Evolutionary conservation across 164 flowering plant genomes (phyloP).

Genomic region (Umbilicus rupestris): DNA sequence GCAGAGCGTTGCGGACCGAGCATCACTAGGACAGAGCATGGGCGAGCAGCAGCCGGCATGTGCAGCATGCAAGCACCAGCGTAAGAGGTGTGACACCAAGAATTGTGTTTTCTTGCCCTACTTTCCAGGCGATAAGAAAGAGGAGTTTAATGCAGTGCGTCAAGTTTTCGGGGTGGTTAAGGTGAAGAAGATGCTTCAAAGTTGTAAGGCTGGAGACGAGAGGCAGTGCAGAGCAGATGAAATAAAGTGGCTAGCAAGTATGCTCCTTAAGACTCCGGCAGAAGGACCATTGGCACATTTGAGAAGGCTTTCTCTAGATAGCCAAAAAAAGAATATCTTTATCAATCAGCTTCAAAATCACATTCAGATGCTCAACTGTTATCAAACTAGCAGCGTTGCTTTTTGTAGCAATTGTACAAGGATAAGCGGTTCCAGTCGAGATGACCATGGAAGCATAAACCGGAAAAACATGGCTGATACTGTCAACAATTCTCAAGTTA

Average conservation of each 20-base stretch:
- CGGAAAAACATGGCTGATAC: neutral
- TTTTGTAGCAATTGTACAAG: neutral
- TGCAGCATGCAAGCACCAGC: neutral
- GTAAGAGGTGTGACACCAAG: neutral
- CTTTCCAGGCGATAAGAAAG: slow-evolving; percentile 2
- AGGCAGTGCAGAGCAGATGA: neutral
- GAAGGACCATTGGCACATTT: neutral
- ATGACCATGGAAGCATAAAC: neutral
- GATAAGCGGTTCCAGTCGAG: neutral
- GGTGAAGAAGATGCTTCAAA: neutral
- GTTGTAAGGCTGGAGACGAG: neutral
- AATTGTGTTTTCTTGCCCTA: neutral
- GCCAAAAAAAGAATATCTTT: neutral
- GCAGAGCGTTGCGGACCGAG: no score
- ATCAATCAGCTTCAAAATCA: neutral
- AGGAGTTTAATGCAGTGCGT: neutral
- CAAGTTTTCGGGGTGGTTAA: neutral
- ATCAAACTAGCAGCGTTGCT: neutral
- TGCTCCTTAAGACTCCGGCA: neutral
- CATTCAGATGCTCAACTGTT: neutral
- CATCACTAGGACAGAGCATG: neutral
- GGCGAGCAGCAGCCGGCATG: neutral
- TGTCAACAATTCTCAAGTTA: neutral
- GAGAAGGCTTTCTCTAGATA: neutral
- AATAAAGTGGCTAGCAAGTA: neutral